Conservation (phyloP, 73 alveolate species). For the Diophrys sp. region DNA sequence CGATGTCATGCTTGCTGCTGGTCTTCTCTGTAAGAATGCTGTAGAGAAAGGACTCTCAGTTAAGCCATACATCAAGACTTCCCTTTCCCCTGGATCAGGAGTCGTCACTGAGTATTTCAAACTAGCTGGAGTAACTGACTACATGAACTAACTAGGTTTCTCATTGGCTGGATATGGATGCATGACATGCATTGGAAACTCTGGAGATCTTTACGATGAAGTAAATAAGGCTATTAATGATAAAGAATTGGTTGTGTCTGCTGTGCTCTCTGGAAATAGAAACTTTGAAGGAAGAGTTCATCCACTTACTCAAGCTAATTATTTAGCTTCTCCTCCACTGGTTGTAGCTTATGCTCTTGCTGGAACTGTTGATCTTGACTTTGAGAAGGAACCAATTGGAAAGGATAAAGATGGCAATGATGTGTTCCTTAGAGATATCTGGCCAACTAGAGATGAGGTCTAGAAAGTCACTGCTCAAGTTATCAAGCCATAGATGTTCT, state of each 20-base stretch:
- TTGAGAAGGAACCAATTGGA: constrained; percentile 87
- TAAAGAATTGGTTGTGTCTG: constrained; percentile 84
- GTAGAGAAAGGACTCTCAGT: constrained; percentile 79
- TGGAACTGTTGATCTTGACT: constrained; percentile 87
- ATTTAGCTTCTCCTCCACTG: constrained; percentile 90
- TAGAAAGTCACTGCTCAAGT: constrained; percentile 55
- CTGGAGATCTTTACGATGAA: constrained; percentile 82
- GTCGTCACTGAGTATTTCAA: constrained; percentile 78
- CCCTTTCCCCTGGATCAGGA: constrained; percentile 87
- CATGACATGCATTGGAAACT: constrained; percentile 94
- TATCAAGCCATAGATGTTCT: constrained; percentile 84
- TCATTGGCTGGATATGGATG: constrained; percentile 89
- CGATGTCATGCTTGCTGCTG: constrained; percentile 94
- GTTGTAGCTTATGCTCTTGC: constrained; percentile 93
- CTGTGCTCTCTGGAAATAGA: constrained; percentile 88
- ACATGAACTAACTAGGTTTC: constrained; percentile 78
- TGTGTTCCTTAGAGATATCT: constrained; percentile 87
- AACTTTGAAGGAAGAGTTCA: constrained; percentile 93
- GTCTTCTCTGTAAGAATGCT: constrained; percentile 88
- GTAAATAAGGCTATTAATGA: constrained; percentile 63
- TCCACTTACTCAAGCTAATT: constrained; percentile 91
- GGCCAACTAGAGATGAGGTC: constrained; percentile 86
- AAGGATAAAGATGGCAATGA: constrained; percentile 71
- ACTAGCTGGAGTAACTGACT: constrained; percentile 71
- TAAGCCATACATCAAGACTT: constrained; percentile 82